Conservation (phyloP, 345 rosid species). For the Nephelium lappaceum region DNA sequence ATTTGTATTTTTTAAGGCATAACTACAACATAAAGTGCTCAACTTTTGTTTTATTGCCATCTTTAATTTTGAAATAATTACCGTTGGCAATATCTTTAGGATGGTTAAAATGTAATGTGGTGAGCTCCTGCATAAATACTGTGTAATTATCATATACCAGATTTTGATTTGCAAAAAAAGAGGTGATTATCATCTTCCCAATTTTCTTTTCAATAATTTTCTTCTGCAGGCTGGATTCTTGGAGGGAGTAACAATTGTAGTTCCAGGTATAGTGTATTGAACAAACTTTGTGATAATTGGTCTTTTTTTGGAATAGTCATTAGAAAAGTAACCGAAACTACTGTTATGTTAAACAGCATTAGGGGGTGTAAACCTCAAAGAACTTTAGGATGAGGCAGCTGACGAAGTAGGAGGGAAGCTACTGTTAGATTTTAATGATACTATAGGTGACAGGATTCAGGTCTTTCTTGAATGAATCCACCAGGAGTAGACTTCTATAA, state of each 20-base stretch:
- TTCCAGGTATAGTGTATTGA: constrained; percentile 62
- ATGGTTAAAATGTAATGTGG: not conserved
- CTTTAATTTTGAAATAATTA: not conserved
- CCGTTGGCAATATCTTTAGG: not conserved
- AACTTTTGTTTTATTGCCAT: not conserved
- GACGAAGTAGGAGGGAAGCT: constrained; percentile 79
- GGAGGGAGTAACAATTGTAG: constrained; percentile 85
- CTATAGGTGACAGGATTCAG: constrained; percentile 87
- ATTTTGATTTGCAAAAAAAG: not conserved
- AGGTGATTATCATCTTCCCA: not conserved
- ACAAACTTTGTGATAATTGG: not conserved
- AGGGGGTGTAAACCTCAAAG: constrained; percentile 85
- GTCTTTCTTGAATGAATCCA: constrained; percentile 68
- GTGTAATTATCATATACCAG: not conserved
- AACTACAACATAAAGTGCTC: not conserved
- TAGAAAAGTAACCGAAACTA: not conserved
- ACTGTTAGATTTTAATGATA: constrained; percentile 75
- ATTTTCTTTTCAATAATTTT: not conserved
- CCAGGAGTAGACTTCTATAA: not conserved
- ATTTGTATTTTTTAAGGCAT: not conserved
- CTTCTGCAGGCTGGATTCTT: constrained; percentile 77
- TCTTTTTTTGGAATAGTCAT: not conserved
- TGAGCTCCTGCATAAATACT: not conserved
- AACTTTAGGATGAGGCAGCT: constrained; percentile 66
- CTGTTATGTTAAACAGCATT: constrained; percentile 46